phyloP scores from a whole-genome alignment of 306 rosid genomes.

The Cucumis sativus region DNA sequence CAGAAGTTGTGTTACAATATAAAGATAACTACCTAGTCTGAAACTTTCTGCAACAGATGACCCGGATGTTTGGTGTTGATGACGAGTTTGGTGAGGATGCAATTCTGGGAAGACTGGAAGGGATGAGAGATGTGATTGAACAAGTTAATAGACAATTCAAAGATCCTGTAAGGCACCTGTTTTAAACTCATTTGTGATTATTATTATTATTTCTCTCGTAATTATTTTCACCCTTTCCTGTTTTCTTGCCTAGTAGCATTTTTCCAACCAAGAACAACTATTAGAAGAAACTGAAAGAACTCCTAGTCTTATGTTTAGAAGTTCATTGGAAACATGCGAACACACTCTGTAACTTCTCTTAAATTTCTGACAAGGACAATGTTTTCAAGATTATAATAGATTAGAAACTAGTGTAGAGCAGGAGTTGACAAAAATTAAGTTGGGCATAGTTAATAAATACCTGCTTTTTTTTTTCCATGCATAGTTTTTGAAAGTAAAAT shows the following conservation, averaged over 20 bases:
- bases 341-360: not conserved
- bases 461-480: not conserved
- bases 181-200: not conserved
- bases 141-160: conserved; percentile 93
- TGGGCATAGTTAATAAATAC: not conserved
- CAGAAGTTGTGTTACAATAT: not conserved
- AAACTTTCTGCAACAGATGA: conserved; percentile 40
- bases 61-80: conserved; percentile 85
- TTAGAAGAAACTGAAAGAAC: not conserved
- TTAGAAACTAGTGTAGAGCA: not conserved
- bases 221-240: not conserved
- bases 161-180: conserved; percentile 58
- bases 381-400: not conserved
- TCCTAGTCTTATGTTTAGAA: not conserved
- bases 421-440: not conserved
- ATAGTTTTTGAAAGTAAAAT: not conserved
- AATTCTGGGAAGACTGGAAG: conserved; percentile 79
- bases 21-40: not conserved
- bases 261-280: not conserved
- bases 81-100: conserved; percentile 97
- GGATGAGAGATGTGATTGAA: conserved; percentile 92
- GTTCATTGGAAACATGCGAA: not conserved
- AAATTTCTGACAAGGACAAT: not conserved
- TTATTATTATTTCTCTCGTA: not conserved
- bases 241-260: not conserved